Base-by-base conservation (phyloP, 768 basidiomycete species). In the Sistotremastrum niveocremeum region DNA sequence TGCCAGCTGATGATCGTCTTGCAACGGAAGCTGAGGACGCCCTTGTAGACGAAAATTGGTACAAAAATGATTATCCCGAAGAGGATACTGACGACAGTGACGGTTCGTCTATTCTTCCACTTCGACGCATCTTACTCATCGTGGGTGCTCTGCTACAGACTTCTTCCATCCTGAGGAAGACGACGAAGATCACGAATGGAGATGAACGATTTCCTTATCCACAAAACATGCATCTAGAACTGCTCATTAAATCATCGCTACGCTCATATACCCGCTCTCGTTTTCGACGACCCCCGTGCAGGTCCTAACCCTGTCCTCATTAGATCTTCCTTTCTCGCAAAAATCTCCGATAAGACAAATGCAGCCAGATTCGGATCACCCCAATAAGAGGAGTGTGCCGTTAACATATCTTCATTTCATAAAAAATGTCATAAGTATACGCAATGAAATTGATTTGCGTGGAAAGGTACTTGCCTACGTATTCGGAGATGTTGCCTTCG, bases 11-110 rank as follows among this genome's bases (percentile, higher is more conserved):
- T 33, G 41, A 28, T 37, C 41, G 12, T 29, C 8, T 32, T 34
- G 34, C 28, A 38, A 32, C 12, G 8, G 33, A 35, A 31, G 40
- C 34, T 37, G 37, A 39, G 3, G 12, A 34, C 37, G 6, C 28
- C 11, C 40, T 6, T 44, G 4, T 53, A 86, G 84, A 79, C 11
- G 84, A 88, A 60, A 84, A 84, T 51, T 85, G 79, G 55, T 86
- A 85, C 62, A 84, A 75, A 54, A 88, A 88, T 49, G 84, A 88
- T 56, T 88, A 88, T 52, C 84, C 84, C 4, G 83, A 85, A 30
- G 84, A 80, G 42, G 76, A 79, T 36, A 63, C 54, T 30, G 56
- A 63, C 2, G 65, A 65, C 28, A 64, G 59, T 11, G 65, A 66
- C 33, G 62, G 61, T 20, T 20, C 20, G 20, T 20, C 20, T 20